These are phyloP conservation scores for Pistacia vera DNA, from an alignment of 345 rosid genomes.

Conservation along the genomic window DNA sequence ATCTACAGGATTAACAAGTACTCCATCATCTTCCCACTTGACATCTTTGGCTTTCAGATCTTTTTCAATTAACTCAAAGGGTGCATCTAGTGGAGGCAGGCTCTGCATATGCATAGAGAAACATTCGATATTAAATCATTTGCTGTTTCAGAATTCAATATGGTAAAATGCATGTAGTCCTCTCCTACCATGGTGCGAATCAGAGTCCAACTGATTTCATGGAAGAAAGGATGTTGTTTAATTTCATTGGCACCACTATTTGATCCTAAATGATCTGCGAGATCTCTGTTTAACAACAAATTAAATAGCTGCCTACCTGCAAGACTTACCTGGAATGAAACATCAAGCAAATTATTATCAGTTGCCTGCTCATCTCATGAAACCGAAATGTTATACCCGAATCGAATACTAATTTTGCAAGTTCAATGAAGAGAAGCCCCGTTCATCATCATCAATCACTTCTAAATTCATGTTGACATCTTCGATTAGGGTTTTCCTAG, in stretches of 20 bases:
- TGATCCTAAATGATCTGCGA: constrained; percentile 74
- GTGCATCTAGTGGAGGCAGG: constrained; percentile 76
- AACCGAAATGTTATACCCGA: too few relatives aligned
- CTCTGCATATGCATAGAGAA: constrained; percentile 42
- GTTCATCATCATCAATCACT: too few relatives aligned
- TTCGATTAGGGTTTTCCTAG: too few relatives aligned
- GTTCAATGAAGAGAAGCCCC: too few relatives aligned
- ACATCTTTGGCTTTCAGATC: constrained; percentile 64
- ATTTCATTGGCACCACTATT: constrained; percentile 80
- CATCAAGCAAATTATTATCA: neutral
- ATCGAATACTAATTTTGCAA: too few relatives aligned
- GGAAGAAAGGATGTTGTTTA: constrained; percentile 89
- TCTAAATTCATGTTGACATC: too few relatives aligned
- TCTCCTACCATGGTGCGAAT: constrained; percentile 79
- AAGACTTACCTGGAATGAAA: constrained; percentile 78
- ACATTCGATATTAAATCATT: neutral
- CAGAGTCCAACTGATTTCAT: constrained; percentile 89
- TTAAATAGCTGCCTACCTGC: constrained; percentile 77
- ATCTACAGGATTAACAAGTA: constrained; percentile 59
- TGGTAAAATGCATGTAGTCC: neutral
- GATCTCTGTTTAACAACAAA: constrained; percentile 73
- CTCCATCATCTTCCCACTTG: constrained; percentile 87
- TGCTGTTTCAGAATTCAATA: neutral
- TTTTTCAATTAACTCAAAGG: constrained; percentile 51
- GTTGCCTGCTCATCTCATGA: neutral